These are phyloP conservation scores for Ceratobasidium sp. DNA, from an alignment of 1,284 basidiomycete genomes.

Conservation along the genomic window DNA sequence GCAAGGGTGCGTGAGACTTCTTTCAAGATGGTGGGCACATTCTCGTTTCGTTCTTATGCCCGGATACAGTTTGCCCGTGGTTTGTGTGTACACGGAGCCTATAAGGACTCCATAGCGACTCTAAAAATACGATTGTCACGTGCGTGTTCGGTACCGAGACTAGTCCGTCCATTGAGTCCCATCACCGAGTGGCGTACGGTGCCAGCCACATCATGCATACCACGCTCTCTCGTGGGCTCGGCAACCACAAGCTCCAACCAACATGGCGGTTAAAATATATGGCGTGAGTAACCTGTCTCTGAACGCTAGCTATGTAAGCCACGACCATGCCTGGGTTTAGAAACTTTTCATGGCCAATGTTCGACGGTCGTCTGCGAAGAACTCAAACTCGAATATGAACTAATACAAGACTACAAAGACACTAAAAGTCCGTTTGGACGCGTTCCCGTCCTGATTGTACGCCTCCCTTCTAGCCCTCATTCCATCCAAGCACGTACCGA, in stretches of 20 bases:
- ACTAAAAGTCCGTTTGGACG: constrained; percentile 37
- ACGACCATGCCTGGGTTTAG: background rate
- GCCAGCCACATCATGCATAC: too few species aligned
- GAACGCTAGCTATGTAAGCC: background rate
- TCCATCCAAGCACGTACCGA: background rate
- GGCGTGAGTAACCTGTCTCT: background rate
- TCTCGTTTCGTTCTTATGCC: too few species aligned
- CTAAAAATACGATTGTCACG: too few species aligned
- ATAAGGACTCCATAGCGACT: too few species aligned
- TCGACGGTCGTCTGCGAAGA: constrained; percentile 40
- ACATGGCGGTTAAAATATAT: constrained; percentile 9
- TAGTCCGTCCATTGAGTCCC: background rate
- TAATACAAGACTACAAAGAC: constrained; percentile 25
- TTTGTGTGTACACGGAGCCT: too few species aligned
- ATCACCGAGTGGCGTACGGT: constrained; percentile 6
- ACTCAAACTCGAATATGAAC: constrained; percentile 38
- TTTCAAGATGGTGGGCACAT: too few species aligned
- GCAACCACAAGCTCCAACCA: background rate
- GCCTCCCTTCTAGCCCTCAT: background rate
- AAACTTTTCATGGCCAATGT: constrained; percentile 35
- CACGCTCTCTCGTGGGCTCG: too few species aligned
- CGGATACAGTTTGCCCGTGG: too few species aligned
- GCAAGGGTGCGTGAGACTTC: too few species aligned
- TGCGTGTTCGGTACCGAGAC: background rate
- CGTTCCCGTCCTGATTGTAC: constrained; percentile 42